Evolutionary conservation across 805 yeast species (phyloP).

Genomic region (Candida ovalis): DNA sequence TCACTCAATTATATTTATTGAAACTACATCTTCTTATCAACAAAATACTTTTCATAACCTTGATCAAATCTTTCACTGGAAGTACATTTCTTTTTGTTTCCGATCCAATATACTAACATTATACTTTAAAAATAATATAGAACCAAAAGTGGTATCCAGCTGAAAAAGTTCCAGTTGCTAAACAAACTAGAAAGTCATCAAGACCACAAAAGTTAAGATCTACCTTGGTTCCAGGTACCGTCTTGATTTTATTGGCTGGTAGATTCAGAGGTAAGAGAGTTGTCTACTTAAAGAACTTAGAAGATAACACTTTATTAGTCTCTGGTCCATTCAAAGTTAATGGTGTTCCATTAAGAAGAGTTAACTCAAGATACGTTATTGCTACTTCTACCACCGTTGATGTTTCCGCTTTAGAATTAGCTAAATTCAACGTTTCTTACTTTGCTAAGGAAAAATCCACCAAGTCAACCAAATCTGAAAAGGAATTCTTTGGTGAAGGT

Average conservation of each 20-base stretch:
- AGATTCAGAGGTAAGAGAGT: conserved; percentile 99
- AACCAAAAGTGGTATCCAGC: conserved; percentile 94
- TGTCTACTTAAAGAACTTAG: conserved; percentile 92
- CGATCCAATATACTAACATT: conserved; percentile 11
- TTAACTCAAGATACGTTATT: conserved; percentile 96
- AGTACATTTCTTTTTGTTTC: neutral
- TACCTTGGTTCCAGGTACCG: conserved; percentile 97
- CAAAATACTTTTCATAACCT: neutral
- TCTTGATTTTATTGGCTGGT: conserved; percentile 95
- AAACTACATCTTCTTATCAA: no score
- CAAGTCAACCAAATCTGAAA: conserved; percentile 82
- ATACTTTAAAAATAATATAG: conserved; percentile 7
- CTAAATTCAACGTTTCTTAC: conserved; percentile 91
- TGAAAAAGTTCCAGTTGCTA: conserved; percentile 82
- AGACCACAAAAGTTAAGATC: conserved; percentile 95
- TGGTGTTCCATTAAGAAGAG: conserved; percentile 99
- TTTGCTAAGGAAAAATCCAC: conserved; percentile 92
- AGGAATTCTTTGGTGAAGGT: conserved; percentile 80
- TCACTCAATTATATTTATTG: no score
- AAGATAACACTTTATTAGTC: conserved; percentile 96
- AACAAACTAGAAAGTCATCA: conserved; percentile 83
- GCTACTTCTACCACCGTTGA: conserved; percentile 94
- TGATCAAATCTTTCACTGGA: neutral
- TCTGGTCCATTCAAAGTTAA: conserved; percentile 99
- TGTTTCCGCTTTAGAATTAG: conserved; percentile 74